A percentile compares a stretch with the other conserved stretches of the same genome.
phyloP scores from a whole-genome alignment of 1,139 yeast species.

The Diutina sp. region DNA sequence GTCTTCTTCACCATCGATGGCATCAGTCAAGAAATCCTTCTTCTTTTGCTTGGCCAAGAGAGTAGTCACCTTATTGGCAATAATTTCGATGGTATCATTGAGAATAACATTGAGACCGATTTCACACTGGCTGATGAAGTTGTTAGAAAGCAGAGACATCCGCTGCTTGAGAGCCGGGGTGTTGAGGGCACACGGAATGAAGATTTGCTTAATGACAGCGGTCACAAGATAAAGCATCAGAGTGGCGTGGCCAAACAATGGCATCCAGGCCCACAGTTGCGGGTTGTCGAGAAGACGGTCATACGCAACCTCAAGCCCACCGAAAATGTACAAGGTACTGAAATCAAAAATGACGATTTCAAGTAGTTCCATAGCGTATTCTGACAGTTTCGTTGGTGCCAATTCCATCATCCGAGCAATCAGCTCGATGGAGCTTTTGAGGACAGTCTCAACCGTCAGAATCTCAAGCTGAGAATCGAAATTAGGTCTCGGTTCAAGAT shows the following conservation, averaged over 20 bases:
- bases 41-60: slow-evolving; percentile 50
- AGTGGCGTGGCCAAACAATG: slow-evolving; percentile 46
- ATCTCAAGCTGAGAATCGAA: not conserved
- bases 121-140: slow-evolving; percentile 57
- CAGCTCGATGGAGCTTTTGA: slow-evolving; percentile 68
- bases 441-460: slow-evolving; percentile 44
- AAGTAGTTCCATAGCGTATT: slow-evolving; percentile 52
- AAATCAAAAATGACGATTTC: slow-evolving; percentile 58
- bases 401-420: slow-evolving; percentile 70
- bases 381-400: slow-evolving; percentile 50
- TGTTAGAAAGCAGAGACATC: slow-evolving; percentile 54
- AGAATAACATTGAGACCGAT: slow-evolving; percentile 55
- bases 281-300: slow-evolving; percentile 15
- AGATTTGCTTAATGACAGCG: slow-evolving; percentile 55
- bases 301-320: slow-evolving; percentile 63
- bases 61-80: slow-evolving; percentile 32
- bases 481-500: not conserved
- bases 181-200: slow-evolving; percentile 60
- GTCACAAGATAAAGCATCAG: slow-evolving; percentile 59
- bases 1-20: slow-evolving; percentile 37
- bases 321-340: slow-evolving; percentile 63
- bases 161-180: slow-evolving; percentile 48
- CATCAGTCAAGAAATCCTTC: slow-evolving; percentile 42
- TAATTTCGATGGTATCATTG: slow-evolving; percentile 40
- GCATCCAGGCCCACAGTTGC: slow-evolving; percentile 21